A percentile compares a stretch with the other conserved stretches of the same genome.
These are phyloP conservation scores for Trypanosoma melophagium DNA, from an alignment of 208 protist species.

Conservation along the genomic window DNA sequence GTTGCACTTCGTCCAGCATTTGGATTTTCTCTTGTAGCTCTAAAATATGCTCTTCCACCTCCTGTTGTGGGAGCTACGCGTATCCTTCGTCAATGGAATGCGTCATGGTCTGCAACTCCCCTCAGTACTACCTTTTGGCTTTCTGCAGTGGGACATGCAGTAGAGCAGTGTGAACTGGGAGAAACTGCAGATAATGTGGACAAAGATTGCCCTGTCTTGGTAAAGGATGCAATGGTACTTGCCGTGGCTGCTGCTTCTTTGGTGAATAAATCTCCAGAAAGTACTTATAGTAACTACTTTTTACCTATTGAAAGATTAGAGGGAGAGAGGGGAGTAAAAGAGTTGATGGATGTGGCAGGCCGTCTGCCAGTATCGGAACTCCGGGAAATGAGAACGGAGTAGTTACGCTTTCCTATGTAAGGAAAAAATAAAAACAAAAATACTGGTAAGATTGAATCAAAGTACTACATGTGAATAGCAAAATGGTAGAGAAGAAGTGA, in stretches of 20 bases:
- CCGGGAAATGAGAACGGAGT: neutral
- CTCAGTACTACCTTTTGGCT: constrained; percentile 60
- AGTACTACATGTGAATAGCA: too few species aligned
- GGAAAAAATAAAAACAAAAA: too few species aligned
- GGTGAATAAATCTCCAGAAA: constrained; percentile 4
- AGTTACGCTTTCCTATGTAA: too few species aligned
- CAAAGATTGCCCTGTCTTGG: constrained; percentile 15
- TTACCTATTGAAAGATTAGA: constrained; percentile 31
- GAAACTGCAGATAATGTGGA: neutral
- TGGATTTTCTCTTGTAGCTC: constrained; percentile 52
- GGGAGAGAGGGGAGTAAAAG: constrained; percentile 20
- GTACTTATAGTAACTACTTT: constrained; percentile 36
- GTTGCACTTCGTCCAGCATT: constrained; percentile 50
- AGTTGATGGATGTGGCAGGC: constrained; percentile 7
- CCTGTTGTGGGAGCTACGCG: constrained; percentile 37
- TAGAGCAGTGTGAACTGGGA: constrained; percentile 10
- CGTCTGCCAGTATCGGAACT: constrained; percentile 17
- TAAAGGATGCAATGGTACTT: neutral
- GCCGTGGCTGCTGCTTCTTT: constrained; percentile 10
- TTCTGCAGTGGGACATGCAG: constrained; percentile 50
- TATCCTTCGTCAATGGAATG: constrained; percentile 44
- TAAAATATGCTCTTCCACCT: constrained; percentile 47
- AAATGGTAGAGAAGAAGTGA: too few species aligned
- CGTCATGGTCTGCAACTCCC: neutral
- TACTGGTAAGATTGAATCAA: too few species aligned